Conservation (phyloP, 192 early-diverging fungal genomes). For the Phlyctochytrium bullatum region DNA sequence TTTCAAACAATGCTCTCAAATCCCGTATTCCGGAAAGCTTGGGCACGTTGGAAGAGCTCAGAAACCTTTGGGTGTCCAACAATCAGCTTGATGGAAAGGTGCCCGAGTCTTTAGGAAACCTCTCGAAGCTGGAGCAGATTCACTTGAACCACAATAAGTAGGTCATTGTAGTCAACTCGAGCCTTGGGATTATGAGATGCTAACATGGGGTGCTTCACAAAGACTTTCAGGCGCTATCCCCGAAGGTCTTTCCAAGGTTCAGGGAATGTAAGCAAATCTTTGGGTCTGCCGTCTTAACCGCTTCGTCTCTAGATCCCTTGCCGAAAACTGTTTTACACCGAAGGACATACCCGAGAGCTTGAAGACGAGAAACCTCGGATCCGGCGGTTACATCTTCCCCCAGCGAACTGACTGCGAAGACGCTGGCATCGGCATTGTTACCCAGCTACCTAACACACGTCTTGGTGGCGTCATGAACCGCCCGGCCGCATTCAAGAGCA, state of each 20-base stretch:
- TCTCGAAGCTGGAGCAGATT: background rate
- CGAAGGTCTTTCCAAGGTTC: background rate
- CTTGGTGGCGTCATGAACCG: too few species aligned
- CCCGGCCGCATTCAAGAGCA: too few species aligned
- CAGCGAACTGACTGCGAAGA: background rate
- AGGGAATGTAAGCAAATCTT: background rate
- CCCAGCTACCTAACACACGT: too few species aligned
- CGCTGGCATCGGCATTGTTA: background rate
- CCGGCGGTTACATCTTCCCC: background rate
- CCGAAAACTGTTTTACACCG: background rate
- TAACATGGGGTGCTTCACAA: too few species aligned
- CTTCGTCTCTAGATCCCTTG: background rate
- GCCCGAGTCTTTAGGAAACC: background rate
- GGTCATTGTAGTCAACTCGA: too few species aligned
- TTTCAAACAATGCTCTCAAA: background rate
- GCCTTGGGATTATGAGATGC: too few species aligned
- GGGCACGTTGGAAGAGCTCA: background rate
- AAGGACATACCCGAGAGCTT: background rate
- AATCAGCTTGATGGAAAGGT: background rate
- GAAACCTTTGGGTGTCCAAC: background rate
- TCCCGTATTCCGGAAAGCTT: background rate
- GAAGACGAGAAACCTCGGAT: background rate
- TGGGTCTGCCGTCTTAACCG: background rate
- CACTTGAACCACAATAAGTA: background rate
- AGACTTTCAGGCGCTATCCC: background rate